Conservation (phyloP, 768 basidiomycete species). For the Lentinula detonsa region DNA sequence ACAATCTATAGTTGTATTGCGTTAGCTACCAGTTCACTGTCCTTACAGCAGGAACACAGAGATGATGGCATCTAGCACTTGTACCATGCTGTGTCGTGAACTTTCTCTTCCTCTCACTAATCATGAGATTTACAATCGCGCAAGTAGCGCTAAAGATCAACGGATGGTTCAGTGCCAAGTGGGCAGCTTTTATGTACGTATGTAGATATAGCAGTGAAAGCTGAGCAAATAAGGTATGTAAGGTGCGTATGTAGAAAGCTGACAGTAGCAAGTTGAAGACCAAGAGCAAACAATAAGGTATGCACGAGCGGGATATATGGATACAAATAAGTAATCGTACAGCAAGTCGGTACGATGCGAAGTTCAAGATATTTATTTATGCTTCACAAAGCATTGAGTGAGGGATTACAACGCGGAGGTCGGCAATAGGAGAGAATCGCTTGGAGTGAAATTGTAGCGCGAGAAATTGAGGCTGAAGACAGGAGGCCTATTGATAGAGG, state of each 20-base stretch:
- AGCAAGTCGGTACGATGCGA: background rate
- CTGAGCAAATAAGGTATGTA: background rate
- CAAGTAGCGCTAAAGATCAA: too few relatives aligned
- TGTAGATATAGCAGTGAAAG: background rate
- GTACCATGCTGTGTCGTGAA: too few relatives aligned
- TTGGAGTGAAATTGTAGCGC: too few relatives aligned
- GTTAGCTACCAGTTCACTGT: too few relatives aligned
- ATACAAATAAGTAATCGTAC: background rate
- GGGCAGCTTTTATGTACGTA: background rate
- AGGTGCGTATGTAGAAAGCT: background rate
- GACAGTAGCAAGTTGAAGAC: background rate
- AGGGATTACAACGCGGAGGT: background rate
- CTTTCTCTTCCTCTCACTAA: too few relatives aligned
- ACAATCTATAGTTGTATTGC: too few relatives aligned
- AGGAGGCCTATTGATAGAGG: background rate
- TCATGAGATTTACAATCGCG: too few relatives aligned
- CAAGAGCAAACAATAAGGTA: background rate
- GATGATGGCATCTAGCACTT: too few relatives aligned
- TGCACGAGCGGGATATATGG: constrained; percentile 1
- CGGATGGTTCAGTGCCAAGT: background rate
- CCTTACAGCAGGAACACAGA: too few relatives aligned
- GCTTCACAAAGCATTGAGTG: background rate
- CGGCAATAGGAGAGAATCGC: too few relatives aligned
- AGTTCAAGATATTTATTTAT: background rate
- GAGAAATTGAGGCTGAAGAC: background rate